phyloP scores from a whole-genome alignment of 2,329 filamentous ascomycete genomes.

The Nemania serpens region DNA sequence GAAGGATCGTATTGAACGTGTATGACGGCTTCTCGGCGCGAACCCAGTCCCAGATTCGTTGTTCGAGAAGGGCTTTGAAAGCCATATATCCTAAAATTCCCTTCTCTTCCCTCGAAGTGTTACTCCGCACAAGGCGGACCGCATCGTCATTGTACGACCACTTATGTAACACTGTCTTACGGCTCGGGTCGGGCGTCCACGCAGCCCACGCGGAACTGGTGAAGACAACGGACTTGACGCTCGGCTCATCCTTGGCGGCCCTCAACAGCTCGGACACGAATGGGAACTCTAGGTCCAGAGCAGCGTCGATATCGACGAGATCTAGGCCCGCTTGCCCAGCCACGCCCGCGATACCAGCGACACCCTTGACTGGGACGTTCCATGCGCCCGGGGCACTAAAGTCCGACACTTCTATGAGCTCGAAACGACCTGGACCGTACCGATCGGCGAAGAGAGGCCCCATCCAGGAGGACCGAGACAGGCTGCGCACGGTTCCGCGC shows the following conservation, averaged over 20 bases:
- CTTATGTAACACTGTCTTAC: slow-evolving; percentile 32
- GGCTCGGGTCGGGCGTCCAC: slow-evolving; percentile 38
- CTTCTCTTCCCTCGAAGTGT: slow-evolving; percentile 22
- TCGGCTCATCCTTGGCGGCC: slow-evolving; percentile 33
- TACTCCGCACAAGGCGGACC: slow-evolving; percentile 29
- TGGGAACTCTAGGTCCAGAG: slow-evolving; percentile 30
- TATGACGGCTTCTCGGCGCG: slow-evolving; percentile 36
- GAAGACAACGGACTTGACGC: slow-evolving; percentile 39
- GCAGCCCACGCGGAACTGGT: slow-evolving; percentile 43
- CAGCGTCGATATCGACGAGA: slow-evolving; percentile 34
- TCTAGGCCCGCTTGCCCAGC: slow-evolving; percentile 31
- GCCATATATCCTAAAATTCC: slow-evolving; percentile 42
- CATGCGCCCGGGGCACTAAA: slow-evolving; percentile 35
- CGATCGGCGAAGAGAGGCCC: slow-evolving; percentile 33
- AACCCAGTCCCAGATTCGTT: slow-evolving; percentile 43
- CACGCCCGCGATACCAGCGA: slow-evolving; percentile 38
- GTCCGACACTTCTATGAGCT: slow-evolving; percentile 39
- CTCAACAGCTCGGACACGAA: slow-evolving; percentile 32
- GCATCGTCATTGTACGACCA: slow-evolving; percentile 42
- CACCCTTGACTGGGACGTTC: slow-evolving; percentile 33
- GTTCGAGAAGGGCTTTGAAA: slow-evolving; percentile 41
- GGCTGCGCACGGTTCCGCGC: slow-evolving; percentile 48
- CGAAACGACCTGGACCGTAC: slow-evolving; percentile 36
- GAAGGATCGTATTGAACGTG: slow-evolving; percentile 42
- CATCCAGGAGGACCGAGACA: slow-evolving; percentile 42